Percentiles rank a stretch among this genome's conserved stretches.
These are phyloP conservation scores for Tetrahymena borealis DNA, from an alignment of 73 alveolate species.

Conservation along the genomic window DNA sequence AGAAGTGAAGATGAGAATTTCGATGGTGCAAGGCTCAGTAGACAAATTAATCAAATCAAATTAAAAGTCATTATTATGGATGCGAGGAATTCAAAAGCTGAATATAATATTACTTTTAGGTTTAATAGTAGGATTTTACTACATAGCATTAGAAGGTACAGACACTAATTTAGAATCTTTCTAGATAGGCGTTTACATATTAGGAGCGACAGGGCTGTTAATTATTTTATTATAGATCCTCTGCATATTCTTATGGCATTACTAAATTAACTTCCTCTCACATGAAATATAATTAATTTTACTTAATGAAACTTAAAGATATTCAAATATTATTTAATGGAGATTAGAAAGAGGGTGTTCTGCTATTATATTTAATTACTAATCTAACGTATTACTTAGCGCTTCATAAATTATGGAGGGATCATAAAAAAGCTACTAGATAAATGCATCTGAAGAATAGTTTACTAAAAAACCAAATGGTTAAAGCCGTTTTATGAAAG, in stretches of 20 bases:
- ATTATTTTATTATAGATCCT: neutral
- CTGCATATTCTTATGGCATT: neutral
- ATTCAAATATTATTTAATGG: neutral
- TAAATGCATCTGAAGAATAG: neutral
- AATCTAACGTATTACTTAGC: neutral
- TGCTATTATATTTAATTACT: neutral
- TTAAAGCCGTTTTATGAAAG: neutral
- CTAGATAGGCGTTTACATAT: neutral
- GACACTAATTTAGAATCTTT: neutral
- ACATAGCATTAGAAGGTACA: neutral
- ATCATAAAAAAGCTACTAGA: neutral
- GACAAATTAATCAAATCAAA: neutral
- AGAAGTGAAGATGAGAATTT: neutral
- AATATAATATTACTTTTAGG: neutral
- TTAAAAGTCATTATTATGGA: neutral
- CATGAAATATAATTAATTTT: neutral
- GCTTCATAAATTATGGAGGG: neutral
- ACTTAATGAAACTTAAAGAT: neutral
- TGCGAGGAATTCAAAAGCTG: neutral
- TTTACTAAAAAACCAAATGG: neutral
- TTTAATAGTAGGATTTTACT: neutral
- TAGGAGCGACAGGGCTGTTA: neutral
- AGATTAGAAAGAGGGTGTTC: neutral
- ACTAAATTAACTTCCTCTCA: neutral
- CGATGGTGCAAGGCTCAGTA: neutral